Evolutionary conservation across 2,329 filamentous ascomycete genomes (phyloP).

Genomic region (Botryotinia calthae): DNA sequence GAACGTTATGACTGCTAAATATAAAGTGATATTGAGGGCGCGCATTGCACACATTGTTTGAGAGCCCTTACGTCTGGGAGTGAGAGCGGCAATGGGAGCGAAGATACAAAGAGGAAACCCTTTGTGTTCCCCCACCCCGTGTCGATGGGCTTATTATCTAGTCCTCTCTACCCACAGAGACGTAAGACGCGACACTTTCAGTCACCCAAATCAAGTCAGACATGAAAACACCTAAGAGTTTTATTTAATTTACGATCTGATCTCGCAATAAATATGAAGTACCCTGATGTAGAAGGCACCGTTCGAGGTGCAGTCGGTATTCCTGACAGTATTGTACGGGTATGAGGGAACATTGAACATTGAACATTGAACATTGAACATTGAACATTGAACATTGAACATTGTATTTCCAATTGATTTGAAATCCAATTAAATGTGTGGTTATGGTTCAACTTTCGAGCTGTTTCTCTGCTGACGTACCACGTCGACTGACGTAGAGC

Average conservation of each 20-base stretch:
- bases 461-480: not conserved
- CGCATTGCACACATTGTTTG: not conserved
- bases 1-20: not conserved
- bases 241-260: not conserved
- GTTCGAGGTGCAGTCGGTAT: not conserved
- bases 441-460: not conserved
- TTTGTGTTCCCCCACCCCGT: not conserved
- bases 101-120: not conserved
- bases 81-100: not conserved
- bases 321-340: not conserved
- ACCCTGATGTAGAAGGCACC: not conserved
- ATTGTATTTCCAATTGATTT: not conserved
- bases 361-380: too few relatives aligned
- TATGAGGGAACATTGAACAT: not conserved
- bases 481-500: not conserved
- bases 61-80: not conserved
- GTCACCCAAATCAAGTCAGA: not conserved
- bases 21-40: not conserved
- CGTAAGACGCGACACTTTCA: not conserved
- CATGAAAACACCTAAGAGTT: not conserved
- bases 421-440: not conserved
- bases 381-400: too few relatives aligned
- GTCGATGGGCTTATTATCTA: not conserved
- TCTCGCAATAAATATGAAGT: not conserved
- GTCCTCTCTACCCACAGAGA: not conserved